Evolutionary conservation across 345 rosid genomes (phyloP), one percentile per base, ranked within the genome.

Genomic region (Gossypium longicalyx): DNA sequence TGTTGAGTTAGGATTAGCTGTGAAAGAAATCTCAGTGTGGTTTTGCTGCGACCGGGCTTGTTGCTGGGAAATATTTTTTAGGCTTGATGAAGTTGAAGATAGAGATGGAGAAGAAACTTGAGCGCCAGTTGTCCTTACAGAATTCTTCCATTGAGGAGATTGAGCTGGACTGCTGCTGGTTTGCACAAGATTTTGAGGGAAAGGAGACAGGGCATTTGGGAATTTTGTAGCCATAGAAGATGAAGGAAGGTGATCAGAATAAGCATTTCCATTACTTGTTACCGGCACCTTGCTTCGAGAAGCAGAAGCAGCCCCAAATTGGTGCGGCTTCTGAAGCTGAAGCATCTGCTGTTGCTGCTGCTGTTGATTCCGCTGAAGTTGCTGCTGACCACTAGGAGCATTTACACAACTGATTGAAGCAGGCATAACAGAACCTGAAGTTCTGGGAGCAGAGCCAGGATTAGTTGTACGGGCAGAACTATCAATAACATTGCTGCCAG

Each of bases 81-180:
- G 83, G 4, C 94, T 78, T 3, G 97, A 79, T 13, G 94, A 78
- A 2, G 88, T 68, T 12, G 90, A 71, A 23, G 97, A 56, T 3
- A 87, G 74, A 22, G 95, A 81, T 12, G 90, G 77, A 23, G 95
- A 83, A 63, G 91, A 81, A 62, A 79, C 85, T 78, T 84, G 96
- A 67, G 93, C 76, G 12, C 85, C 72, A 19, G 87, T 70, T n/a
- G 90, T 77, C 79, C 93, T 87, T 20, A 73, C 79, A 60, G 97
- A 83, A 85, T 82, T 89, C 82, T 91, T 95, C 99, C 99, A 93
- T 74, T 87, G 99, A 61, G 91, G 77, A 70, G 98, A 84, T 61
- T 91, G 98, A 61, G 72, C 83, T 27, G 89, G 91, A 77, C 81
- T 82, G 59, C 81, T 80, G 76, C 85, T 78, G 53, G 86, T 85